Percentiles rank a stretch among this genome's conserved stretches.
These are phyloP conservation scores for Iris pallida DNA, from an alignment of 116 monocot species.

Conservation along the genomic window DNA sequence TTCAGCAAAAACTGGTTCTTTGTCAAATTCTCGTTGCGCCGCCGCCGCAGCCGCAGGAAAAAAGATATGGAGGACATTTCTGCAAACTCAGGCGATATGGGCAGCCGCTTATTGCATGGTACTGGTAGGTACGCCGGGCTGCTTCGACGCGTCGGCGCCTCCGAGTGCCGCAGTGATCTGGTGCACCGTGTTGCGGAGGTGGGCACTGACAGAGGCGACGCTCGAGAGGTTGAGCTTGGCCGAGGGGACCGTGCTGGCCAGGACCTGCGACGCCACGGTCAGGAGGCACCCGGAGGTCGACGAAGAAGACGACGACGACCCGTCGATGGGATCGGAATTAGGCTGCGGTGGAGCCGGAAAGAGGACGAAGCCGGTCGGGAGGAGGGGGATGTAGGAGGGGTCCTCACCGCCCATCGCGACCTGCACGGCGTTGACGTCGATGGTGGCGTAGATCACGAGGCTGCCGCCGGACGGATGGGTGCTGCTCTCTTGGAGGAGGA, in stretches of 20 bases:
- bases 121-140: background rate
- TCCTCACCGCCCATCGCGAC: conserved; percentile 83
- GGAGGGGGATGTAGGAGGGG: conserved; percentile 81
- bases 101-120: background rate
- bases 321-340: background rate
- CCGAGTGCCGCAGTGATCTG: conserved; percentile 62
- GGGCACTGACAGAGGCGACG: conserved; percentile 75
- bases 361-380: conserved; percentile 78
- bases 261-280: conserved; percentile 70
- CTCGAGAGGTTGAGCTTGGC: conserved; percentile 89
- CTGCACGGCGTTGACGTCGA: conserved; percentile 83
- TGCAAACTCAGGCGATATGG: conserved; percentile 37
- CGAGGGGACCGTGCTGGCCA: conserved; percentile 71
- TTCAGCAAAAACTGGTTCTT: too few relatives aligned
- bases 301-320: background rate
- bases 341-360: conserved; percentile 28
- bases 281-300: conserved; percentile 56
- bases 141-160: background rate
- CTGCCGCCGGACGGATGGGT: conserved; percentile 80
- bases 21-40: conserved; percentile 1
- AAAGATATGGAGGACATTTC: conserved; percentile 55
- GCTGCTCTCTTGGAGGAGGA: conserved; percentile 95
- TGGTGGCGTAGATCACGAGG: conserved; percentile 63
- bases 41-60: too few relatives aligned
- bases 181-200: conserved; percentile 61